phyloP scores from a whole-genome alignment of 257 asterid genomes.

The Solanum etuberosum region DNA sequence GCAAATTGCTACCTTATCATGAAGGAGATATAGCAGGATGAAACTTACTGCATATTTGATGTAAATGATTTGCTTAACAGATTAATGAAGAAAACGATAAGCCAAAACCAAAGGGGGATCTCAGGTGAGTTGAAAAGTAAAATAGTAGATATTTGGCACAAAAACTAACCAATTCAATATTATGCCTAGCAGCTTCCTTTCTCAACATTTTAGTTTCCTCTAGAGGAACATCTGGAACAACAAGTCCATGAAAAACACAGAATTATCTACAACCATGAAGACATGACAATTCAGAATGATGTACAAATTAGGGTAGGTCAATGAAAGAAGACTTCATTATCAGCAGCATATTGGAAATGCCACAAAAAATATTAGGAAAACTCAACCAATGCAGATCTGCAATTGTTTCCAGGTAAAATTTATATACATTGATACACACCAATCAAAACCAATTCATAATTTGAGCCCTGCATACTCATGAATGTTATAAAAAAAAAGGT shows the following conservation, averaged over 20 bases:
- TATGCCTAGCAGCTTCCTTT: constrained; percentile 49
- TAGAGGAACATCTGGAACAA: constrained; percentile 85
- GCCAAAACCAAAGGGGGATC: not conserved
- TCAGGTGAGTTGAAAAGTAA: too few species aligned
- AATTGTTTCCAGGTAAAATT: not conserved
- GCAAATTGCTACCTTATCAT: not conserved
- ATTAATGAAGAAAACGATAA: not conserved
- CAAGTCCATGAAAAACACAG: constrained; percentile 49
- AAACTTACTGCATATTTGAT: not conserved
- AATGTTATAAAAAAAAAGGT: too few species aligned
- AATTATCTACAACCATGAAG: not conserved
- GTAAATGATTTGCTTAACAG: not conserved
- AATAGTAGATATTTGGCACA: too few species aligned
- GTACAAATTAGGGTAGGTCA: not conserved
- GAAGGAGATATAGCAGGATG: not conserved
- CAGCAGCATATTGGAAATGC: not conserved
- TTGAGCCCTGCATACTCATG: too few species aligned
- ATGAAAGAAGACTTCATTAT: not conserved
- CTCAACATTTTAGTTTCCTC: constrained; percentile 78
- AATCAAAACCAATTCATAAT: too few species aligned
- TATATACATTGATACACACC: not conserved
- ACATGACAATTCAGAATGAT: not conserved
- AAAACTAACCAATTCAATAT: constrained; percentile 55
- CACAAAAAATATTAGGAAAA: not conserved
- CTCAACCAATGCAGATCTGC: not conserved